Base-by-base conservation (phyloP, 2,329 filamentous ascomycete genomes). In the Alternaria gaisen region DNA sequence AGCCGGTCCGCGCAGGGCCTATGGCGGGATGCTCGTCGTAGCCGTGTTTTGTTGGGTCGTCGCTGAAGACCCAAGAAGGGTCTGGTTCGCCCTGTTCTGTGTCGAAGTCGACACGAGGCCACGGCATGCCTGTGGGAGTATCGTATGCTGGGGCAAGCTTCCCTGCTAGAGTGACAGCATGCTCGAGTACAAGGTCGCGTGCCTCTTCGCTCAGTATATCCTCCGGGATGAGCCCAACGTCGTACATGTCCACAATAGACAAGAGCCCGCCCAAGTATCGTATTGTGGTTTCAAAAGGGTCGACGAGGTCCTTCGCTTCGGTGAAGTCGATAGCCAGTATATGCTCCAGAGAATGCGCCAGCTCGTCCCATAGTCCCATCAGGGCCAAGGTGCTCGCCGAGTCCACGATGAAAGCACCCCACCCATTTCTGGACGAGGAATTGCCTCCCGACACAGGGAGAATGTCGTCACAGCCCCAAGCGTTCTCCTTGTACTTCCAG, bases 101-200 rank as follows among this genome's bases (percentile, higher is more conserved):
- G n/a, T 60, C 72, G 66, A 82, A 81, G 58, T 83, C 72, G 16
- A 83, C 75, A n/a, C 79, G 79, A 9, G 81, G 80, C 79, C 79
- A 83, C 16, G 80, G 75, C 77, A 81, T 74, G 20, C 80, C 79
- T 3, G 79, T 79, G 3, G 78, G 78, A 9, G 77, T 78, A 53
- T 80, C 75, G 59, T 79, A 81, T 3, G 77, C 77, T 7, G 79
- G 78, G 4, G 71, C 76, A 8, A 81, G 73, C 48, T 77, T 75
- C 54, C 73, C 65, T 20, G 77, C 78, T 12, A 81, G 69, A 14
- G 69, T 68, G 14, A 78, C 66, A n/a, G 80, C 77, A 60, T 81
- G 76, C 38, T 71, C 58, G 5, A 81, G 73, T 24, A 81, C 69
- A 11, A 66, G 54, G 38, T 77, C 68, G 53, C 78, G 73, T 24